Evolutionary conservation across 2,329 filamentous ascomycete genomes (phyloP).

Genomic region (Xenosphaeropsis pyriputrescens): DNA sequence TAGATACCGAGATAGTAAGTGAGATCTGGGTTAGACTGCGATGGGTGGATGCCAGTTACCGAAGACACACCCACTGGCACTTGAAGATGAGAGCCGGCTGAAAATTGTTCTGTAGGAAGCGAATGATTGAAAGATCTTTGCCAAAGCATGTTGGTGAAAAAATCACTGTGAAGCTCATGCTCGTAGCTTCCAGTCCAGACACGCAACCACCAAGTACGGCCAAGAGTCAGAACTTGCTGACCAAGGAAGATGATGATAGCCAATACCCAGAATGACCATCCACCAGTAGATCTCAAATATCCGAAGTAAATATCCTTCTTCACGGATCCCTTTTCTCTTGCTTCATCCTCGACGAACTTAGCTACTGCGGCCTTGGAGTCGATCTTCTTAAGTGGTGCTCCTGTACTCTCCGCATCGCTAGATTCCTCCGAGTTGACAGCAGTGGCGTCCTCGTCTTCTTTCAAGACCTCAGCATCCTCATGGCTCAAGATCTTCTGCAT

Average conservation of each 20-base stretch:
- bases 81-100: too few species aligned
- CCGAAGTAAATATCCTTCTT: constrained; percentile 49
- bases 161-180: constrained; percentile 12
- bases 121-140: constrained; percentile 9
- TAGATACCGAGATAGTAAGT: constrained; percentile 57
- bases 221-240: constrained; percentile 31
- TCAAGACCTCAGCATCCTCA: constrained; percentile 30
- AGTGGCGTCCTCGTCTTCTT: constrained; percentile 34
- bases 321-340: constrained; percentile 55
- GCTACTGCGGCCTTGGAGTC: constrained; percentile 33
- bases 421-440: constrained; percentile 39
- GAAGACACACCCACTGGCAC: too few species aligned
- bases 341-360: constrained; percentile 66
- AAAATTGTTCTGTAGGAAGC: constrained; percentile 6
- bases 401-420: constrained; percentile 25
- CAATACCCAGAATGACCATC: constrained; percentile 41
- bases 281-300: constrained; percentile 55
- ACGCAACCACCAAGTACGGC: constrained; percentile 47
- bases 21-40: constrained; percentile 23
- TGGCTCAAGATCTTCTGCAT: constrained; percentile 41
- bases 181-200: constrained; percentile 41
- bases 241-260: constrained; percentile 37
- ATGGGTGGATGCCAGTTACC: too few species aligned
- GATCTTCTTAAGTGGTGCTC: constrained; percentile 31
- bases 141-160: constrained; percentile 23